phyloP scores from a whole-genome alignment of 208 protist species.

The Leishmania guyanensis region DNA sequence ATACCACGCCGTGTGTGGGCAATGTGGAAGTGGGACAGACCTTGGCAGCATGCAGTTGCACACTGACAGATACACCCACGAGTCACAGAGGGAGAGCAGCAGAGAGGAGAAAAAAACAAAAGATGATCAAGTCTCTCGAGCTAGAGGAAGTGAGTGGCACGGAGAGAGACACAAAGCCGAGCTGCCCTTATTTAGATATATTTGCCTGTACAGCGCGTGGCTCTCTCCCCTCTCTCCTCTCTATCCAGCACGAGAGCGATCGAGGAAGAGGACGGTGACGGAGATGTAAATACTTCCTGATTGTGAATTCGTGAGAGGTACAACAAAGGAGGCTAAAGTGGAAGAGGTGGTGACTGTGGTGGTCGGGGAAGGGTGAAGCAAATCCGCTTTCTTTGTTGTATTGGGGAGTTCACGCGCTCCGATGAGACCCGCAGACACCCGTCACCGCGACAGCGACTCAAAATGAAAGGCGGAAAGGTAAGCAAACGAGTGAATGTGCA shows the following conservation, averaged over 20 bases:
- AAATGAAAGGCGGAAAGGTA: neutral
- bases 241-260: neutral
- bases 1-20: neutral
- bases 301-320: too few species aligned
- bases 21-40: neutral
- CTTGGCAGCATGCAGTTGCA: neutral
- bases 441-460: neutral
- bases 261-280: neutral
- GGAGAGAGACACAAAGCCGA: neutral
- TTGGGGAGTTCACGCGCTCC: neutral
- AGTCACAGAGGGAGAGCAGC: constrained; percentile 2
- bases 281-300: neutral
- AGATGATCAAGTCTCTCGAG: neutral
- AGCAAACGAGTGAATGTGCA: neutral
- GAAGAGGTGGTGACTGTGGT: too few species aligned
- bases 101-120: neutral
- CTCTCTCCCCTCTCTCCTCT: neutral
- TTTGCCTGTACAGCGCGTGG: neutral
- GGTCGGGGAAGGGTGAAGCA: neutral
- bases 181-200: neutral
- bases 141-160: neutral
- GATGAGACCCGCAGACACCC: neutral
- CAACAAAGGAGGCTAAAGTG: too few species aligned
- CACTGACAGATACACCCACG: neutral
- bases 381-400: neutral